These are phyloP conservation scores for Lachnellula occidentalis DNA, from an alignment of 2,329 filamentous ascomycete species.

Conservation along the genomic window DNA sequence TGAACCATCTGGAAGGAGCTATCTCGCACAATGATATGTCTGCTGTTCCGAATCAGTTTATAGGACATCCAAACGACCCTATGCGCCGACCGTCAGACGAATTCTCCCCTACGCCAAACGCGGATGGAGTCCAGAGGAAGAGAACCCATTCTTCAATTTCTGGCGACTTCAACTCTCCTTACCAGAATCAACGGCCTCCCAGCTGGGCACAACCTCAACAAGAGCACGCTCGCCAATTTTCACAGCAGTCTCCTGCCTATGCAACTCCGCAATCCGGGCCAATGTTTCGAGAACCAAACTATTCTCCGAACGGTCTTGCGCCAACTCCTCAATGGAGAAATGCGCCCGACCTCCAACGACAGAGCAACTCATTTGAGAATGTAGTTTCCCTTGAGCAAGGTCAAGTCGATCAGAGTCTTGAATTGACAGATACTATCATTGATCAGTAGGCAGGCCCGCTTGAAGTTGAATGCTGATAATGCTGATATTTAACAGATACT, in stretches of 20 bases:
- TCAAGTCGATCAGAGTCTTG: constrained; percentile 28
- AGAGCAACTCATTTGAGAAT: constrained; percentile 24
- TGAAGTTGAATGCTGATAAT: neutral
- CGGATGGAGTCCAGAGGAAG: constrained; percentile 37
- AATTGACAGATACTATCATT: constrained; percentile 41
- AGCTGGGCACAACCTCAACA: constrained; percentile 5
- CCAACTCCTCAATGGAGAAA: constrained; percentile 28
- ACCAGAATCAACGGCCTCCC: constrained; percentile 30
- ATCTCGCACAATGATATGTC: constrained; percentile 51
- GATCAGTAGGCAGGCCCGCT: constrained; percentile 32
- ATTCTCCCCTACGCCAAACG: constrained; percentile 46
- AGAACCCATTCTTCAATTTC: constrained; percentile 44
- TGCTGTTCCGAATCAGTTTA: constrained; percentile 28
- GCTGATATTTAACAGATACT: constrained; percentile 47
- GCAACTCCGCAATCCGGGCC: constrained; percentile 13
- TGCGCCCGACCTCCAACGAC: constrained; percentile 26
- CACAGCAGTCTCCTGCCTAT: constrained; percentile 12
- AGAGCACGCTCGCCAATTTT: constrained; percentile 21
- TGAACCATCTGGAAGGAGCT: constrained; percentile 77
- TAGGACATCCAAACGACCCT: constrained; percentile 33
- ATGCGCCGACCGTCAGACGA: constrained; percentile 42
- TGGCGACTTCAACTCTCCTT: constrained; percentile 38
- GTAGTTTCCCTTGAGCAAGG: constrained; percentile 22
- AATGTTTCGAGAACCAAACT: constrained; percentile 24
- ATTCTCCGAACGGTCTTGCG: constrained; percentile 29